Base-by-base conservation (phyloP, 2,329 filamentous ascomycete genomes). In the Colletotrichum sp. region DNA sequence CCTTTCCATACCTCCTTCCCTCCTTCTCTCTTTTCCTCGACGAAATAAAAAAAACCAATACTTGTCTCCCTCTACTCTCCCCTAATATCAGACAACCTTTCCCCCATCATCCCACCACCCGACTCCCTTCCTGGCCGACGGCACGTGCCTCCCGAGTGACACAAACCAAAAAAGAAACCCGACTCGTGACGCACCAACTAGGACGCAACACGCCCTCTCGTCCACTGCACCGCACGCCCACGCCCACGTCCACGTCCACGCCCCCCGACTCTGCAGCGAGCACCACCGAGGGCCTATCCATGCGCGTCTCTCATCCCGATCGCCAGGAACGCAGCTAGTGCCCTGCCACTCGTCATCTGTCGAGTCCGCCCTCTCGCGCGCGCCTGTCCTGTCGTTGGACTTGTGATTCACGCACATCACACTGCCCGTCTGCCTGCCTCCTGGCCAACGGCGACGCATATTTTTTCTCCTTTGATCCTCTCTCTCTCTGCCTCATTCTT, bases 121-220 rank as follows among this genome's bases (percentile, higher is more conserved):
- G 44, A 22, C 39, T 48, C 16, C 66, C 30, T 52, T 52, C 44
- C n/a, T 52, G 44, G n/a, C 44, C 27, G 28, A 27, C 68, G 28
- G 68, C 68, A 71, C 74, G 70, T 69, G 74, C 70, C 74, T 63
- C 52, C 59, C 63, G 27, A 69, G 70, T 74, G 74, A 66, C 70
- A 74, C 70, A 66, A 63, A 36, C 70, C 48, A 69, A 69, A 44
- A 44, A 30, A 36, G 19, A 61, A 32, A 22, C 44, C 39, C 70
- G 57, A 75, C 73, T 74, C 74, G 71, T 76, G 70, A 76, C 74
- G 71, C 64, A 75, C 69, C 34, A 76, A 74, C 67, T 19, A 44
- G n/a, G 19, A 15, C 55, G 36, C 44, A 32, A 4, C 57, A 63
- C 48, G 44, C 39, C 73, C 36, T 67, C 22, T 67, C 22, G 25